phyloP scores from a whole-genome alignment of 1,284 basidiomycete genomes.

The Tranzscheliella williamsii region DNA sequence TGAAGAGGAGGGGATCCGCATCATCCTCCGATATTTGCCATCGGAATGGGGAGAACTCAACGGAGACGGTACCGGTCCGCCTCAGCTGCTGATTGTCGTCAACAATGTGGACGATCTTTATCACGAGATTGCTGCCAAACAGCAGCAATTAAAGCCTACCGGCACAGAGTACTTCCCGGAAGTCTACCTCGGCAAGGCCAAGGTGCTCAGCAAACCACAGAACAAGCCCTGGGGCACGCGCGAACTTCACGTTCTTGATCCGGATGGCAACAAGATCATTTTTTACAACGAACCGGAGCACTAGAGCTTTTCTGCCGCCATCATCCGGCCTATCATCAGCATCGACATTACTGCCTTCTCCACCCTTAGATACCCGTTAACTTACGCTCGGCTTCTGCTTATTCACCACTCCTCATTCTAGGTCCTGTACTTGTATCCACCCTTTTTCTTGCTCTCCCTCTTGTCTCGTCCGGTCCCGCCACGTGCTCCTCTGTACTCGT shows the following conservation, averaged over 20 bases:
- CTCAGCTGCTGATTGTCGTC: conserved; percentile 31
- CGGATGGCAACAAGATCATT: conserved; percentile 46
- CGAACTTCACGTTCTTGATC: conserved; percentile 43
- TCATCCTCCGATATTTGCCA: conserved; percentile 25
- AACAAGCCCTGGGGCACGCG: conserved; percentile 46
- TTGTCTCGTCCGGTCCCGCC: too few species aligned
- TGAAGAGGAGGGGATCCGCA: conserved; percentile 26
- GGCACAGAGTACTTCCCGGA: conserved; percentile 46
- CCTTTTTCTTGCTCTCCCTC: too few species aligned
- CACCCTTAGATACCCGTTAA: too few species aligned
- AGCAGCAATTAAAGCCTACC: conserved; percentile 32
- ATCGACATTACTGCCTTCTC: too few species aligned
- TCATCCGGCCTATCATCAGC: too few species aligned
- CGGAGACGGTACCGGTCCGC: conserved; percentile 26
- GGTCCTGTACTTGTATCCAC: too few species aligned
- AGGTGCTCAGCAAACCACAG: conserved; percentile 36
- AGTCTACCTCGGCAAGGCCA: conserved; percentile 30
- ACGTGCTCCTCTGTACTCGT: too few species aligned
- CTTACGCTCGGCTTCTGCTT: too few species aligned
- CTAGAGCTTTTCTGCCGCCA: conserved; percentile 3
- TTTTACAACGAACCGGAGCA: conserved; percentile 35
- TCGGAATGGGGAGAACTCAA: conserved; percentile 40
- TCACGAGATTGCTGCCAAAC: conserved; percentile 25
- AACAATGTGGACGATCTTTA: conserved; percentile 37
- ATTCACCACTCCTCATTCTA: too few species aligned